Evolutionary conservation across 2,329 filamentous ascomycete genomes (phyloP).

Genomic region (Verticillium isaacii): DNA sequence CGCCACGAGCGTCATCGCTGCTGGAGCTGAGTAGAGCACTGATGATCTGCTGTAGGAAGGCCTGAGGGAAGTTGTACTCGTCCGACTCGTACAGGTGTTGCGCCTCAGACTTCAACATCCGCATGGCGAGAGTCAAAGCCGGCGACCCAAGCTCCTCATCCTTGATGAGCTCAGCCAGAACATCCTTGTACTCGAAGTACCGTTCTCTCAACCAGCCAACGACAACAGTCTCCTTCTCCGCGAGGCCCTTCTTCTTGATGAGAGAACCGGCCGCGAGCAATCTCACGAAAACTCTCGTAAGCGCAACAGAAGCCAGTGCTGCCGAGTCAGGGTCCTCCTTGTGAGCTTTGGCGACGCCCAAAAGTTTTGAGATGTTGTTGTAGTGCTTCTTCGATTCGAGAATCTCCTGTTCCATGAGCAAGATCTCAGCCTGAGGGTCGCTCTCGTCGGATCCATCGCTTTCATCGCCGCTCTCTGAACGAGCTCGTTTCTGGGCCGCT

Average conservation of each 20-base stretch:
- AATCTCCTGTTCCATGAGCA: conserved; percentile 75
- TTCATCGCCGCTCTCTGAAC: conserved; percentile 43
- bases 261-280: conserved; percentile 72
- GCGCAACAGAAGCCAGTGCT: conserved; percentile 68
- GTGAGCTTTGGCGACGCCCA: conserved; percentile 48
- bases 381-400: conserved; percentile 84
- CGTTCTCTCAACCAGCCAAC: conserved; percentile 74
- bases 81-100: conserved; percentile 55
- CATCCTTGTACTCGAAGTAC: conserved; percentile 64
- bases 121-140: conserved; percentile 76
- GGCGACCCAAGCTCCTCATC: conserved; percentile 63
- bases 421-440: conserved; percentile 60
- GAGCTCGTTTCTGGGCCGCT: conserved; percentile 45
- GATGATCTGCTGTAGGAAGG: conserved; percentile 63
- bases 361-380: conserved; percentile 77
- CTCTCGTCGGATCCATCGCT: conserved; percentile 21
- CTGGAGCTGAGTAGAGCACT: conserved; percentile 53
- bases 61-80: conserved; percentile 64
- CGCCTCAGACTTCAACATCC: conserved; percentile 74
- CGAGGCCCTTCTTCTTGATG: conserved; percentile 56
- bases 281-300: conserved; percentile 82
- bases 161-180: conserved; percentile 57
- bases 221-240: conserved; percentile 71
- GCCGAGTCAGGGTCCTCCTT: conserved; percentile 49
- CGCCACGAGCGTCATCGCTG: conserved; percentile 56